Conservation (phyloP, 1,139 yeast genomes). For the Yamadazyma triangularis region DNA sequence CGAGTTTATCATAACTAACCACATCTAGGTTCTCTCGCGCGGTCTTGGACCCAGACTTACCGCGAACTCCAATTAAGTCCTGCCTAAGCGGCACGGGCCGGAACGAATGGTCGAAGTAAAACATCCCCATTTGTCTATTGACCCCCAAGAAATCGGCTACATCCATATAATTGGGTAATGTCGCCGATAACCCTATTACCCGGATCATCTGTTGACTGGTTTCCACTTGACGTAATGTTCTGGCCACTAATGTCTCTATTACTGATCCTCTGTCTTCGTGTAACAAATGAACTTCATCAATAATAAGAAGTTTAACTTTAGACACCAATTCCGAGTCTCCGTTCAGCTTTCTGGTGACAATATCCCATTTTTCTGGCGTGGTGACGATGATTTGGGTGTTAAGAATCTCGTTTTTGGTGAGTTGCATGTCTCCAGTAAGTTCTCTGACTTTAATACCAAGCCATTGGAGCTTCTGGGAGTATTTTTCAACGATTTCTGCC, state of each 20-base stretch:
- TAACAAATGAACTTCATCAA: constrained; percentile 93
- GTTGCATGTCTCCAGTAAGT: constrained; percentile 83
- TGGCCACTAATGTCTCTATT: constrained; percentile 90
- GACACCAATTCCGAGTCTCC: constrained; percentile 86
- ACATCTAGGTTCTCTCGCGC: constrained; percentile 75
- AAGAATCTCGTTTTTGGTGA: constrained; percentile 71
- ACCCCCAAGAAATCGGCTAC: constrained; percentile 96
- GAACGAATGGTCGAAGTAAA: constrained; percentile 88
- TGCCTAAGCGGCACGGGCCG: constrained; percentile 94
- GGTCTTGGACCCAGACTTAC: constrained; percentile 66
- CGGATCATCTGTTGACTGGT: constrained; percentile 91
- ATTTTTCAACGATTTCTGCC: constrained; percentile 93
- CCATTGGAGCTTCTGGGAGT: constrained; percentile 74
- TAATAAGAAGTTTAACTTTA: constrained; percentile 78
- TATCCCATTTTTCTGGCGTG: constrained; percentile 98
- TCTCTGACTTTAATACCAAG: constrained; percentile 83
- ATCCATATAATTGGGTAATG: constrained; percentile 88
- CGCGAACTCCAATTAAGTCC: constrained; percentile 80
- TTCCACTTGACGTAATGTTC: constrained; percentile 93
- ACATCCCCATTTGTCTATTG: constrained; percentile 84
- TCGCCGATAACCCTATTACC: constrained; percentile 95
- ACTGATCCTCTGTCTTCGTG: constrained; percentile 99
- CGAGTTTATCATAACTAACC: constrained; percentile 71
- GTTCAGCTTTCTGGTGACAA: constrained; percentile 82
- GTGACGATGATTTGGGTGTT: constrained; percentile 85